Percentiles rank a stretch among this genome's conserved stretches.
Conservation (phyloP, 1,284 basidiomycete species). For the Puccinia novopanici region DNA sequence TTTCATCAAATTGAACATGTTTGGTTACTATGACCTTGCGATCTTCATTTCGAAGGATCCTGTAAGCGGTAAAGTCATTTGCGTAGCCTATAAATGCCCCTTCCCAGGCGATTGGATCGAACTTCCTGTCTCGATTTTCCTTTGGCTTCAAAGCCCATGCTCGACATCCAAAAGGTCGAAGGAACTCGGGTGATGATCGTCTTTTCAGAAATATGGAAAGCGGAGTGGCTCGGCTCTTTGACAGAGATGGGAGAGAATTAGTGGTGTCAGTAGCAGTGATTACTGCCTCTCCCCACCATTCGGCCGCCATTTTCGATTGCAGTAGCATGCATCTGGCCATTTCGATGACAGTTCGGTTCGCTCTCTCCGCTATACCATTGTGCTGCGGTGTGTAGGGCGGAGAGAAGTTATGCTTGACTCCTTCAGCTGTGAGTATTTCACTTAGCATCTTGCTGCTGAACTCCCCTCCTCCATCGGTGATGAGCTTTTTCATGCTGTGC, state of each 20-base stretch:
- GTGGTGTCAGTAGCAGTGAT: neutral
- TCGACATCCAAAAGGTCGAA: neutral
- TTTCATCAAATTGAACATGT: neutral
- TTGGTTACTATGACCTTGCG: neutral
- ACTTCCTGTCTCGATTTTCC: neutral
- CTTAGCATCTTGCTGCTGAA: neutral
- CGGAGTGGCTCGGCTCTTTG: neutral
- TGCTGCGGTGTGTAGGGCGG: neutral
- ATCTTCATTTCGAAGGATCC: neutral
- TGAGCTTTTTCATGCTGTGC: neutral
- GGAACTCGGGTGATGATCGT: neutral
- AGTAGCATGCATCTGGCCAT: neutral
- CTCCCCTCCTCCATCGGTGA: neutral
- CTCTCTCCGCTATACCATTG: neutral
- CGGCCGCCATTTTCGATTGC: neutral
- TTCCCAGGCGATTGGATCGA: neutral
- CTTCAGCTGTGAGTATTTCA: neutral
- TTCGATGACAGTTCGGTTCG: neutral
- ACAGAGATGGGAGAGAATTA: neutral
- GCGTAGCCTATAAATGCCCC: neutral
- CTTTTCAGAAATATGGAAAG: neutral
- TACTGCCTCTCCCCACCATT: conserved; percentile 4
- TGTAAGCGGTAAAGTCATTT: neutral
- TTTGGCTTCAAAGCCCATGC: neutral
- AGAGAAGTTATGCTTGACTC: neutral